phyloP scores from a whole-genome alignment of 345 rosid genomes.

The Dipteronia dyeriana region DNA sequence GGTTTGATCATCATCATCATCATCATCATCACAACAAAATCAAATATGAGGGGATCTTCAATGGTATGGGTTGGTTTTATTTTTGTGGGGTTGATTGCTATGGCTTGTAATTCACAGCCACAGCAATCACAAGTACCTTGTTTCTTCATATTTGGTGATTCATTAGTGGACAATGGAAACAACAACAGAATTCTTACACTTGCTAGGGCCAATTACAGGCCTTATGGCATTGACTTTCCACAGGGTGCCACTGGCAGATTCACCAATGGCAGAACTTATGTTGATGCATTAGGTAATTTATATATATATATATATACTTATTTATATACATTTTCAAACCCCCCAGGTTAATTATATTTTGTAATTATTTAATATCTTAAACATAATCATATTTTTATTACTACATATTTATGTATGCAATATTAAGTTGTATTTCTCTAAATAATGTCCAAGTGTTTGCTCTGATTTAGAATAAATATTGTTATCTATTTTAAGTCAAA shows the following conservation, averaged over 20 bases:
- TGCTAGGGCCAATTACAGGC: slow-evolving; percentile 81
- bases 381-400: too few relatives aligned
- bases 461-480: too few relatives aligned
- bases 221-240: slow-evolving; percentile 90
- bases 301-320: neutral
- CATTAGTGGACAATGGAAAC: slow-evolving; percentile 91
- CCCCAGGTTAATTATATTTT: too few relatives aligned
- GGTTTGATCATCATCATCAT: too few relatives aligned
- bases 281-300: slow-evolving; percentile 69
- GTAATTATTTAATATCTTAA: too few relatives aligned
- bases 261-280: slow-evolving; percentile 82
- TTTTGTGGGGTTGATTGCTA: slow-evolving; percentile 22
- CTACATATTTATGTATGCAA: too few relatives aligned
- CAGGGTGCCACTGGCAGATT: slow-evolving; percentile 77
- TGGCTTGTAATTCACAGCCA: slow-evolving; percentile 29
- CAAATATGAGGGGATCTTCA: slow-evolving; percentile 8
- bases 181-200: slow-evolving; percentile 69
- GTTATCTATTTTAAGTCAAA: too few relatives aligned
- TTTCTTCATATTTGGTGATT: slow-evolving; percentile 87
- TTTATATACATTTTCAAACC: too few relatives aligned
- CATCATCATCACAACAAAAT: too few relatives aligned
- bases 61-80: slow-evolving; percentile 20
- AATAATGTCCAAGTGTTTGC: too few relatives aligned
- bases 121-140: slow-evolving; percentile 67
- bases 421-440: too few relatives aligned